phyloP scores from a whole-genome alignment of 179 eudicot species.

The Gypsophila paniculata region DNA sequence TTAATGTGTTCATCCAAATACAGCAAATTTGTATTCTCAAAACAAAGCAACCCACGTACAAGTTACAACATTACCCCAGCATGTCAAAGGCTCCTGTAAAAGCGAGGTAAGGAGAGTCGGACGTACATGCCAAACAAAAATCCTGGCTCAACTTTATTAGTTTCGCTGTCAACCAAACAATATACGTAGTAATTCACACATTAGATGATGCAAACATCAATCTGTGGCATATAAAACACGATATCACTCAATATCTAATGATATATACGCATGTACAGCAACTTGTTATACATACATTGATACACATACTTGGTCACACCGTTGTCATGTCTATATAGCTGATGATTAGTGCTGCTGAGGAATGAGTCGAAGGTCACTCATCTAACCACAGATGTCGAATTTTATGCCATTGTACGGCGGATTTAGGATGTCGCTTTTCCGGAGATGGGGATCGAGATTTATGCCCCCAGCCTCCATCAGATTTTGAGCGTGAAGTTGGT shows the following conservation, averaged over 20 bases:
- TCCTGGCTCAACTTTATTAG: conserved; percentile 14
- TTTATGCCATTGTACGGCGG: conserved; percentile 43
- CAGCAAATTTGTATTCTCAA: background rate
- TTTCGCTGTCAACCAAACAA: conserved; percentile 1
- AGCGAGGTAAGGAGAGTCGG: too few relatives aligned
- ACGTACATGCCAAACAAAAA: conserved; percentile 9
- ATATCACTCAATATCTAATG: conserved; percentile 3
- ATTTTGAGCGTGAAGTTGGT: background rate
- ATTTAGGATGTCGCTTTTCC: conserved; percentile 22
- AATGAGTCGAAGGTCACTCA: conserved; percentile 18
- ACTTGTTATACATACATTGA: conserved; percentile 17
- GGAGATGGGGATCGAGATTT: conserved; percentile 33
- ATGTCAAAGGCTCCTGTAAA: too few relatives aligned
- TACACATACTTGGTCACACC: background rate
- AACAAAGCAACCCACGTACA: background rate
- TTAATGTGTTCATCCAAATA: too few relatives aligned
- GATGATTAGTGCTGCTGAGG: background rate
- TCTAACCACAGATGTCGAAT: conserved; percentile 53
- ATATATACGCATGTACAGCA: conserved; percentile 2
- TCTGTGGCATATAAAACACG: background rate
- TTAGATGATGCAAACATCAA: background rate
- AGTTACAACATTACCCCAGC: too few relatives aligned
- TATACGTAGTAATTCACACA: background rate
- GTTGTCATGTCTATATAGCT: background rate
- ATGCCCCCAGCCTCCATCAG: conserved; percentile 5